Evolutionary conservation across 768 basidiomycete genomes (phyloP).

Genomic region (Tricholoma hemisulphureum): DNA sequence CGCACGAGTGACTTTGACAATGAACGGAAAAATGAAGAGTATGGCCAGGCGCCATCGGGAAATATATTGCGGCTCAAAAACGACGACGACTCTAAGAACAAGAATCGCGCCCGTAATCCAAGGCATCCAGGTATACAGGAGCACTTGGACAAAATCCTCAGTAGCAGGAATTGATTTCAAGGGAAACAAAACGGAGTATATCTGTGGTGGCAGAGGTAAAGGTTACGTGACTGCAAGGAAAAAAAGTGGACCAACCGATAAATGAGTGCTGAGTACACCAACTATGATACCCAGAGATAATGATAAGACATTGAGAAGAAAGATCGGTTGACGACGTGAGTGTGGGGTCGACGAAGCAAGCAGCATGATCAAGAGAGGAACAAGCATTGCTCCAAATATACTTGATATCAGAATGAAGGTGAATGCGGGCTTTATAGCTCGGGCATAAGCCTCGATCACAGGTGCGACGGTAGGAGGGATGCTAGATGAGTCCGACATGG

Average conservation of each 20-base stretch:
- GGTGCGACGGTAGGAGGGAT: neutral
- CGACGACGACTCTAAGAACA: slow-evolving; percentile 2
- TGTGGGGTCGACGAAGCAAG: slow-evolving; percentile 23
- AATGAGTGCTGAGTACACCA: neutral
- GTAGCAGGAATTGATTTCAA: neutral
- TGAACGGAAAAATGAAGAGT: neutral
- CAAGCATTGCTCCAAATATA: slow-evolving; percentile 9
- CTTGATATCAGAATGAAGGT: neutral
- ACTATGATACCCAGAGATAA: slow-evolving; percentile 12
- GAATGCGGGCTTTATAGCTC: neutral
- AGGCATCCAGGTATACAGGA: slow-evolving; percentile 2
- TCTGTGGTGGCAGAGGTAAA: neutral
- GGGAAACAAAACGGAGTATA: slow-evolving; percentile 1
- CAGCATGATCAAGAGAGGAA: slow-evolving; percentile 23
- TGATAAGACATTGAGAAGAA: slow-evolving; percentile 23
- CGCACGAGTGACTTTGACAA: neutral
- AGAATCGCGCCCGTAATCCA: slow-evolving; percentile 8
- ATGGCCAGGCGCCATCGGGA: neutral
- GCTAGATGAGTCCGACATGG: neutral
- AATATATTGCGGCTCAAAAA: neutral
- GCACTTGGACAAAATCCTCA: neutral
- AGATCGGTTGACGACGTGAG: slow-evolving; percentile 19
- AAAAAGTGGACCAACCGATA: neutral
- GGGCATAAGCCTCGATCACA: neutral
- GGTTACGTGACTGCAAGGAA: too few species aligned